Evolutionary conservation across 73 alveolate species (phyloP), one percentile per base, ranked within the genome.

Genomic region (Durusdinium trenchii): DNA sequence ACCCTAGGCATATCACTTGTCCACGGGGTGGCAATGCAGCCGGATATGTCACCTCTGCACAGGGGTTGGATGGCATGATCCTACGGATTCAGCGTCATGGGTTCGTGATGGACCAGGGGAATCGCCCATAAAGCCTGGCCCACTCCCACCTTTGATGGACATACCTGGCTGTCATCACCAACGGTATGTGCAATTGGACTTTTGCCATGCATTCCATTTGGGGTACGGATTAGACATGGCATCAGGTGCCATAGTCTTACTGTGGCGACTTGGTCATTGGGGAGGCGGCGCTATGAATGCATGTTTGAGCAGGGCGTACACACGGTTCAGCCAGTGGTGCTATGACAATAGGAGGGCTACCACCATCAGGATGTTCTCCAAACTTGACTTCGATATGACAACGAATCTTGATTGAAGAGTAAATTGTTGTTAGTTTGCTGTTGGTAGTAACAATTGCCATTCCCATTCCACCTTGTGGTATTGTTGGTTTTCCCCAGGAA

Each of bases 221-320:
- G 84, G 84, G 30, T 73, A 73, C 40, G 84, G 84, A 3, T 38
- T 73, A 38, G 84, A 73, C 84, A 73, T 73, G 84, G 84, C 84
- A 3, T 4, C 84, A 9, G 9, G 45, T 40, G 40, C 84, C 1
- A 30, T 73, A 12, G 84, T 73, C 48, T n/a, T 73, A 6, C 84
- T 73, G 14, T 23, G 45, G 18, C 26, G 14, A 51, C 32, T 73
- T 48, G 14, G 51, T 3, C 32, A 12, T 9, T 73, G n/a, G n/a
- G 50, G 51, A 18, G 51, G 40, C 6, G 84, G 52, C 40, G 50
- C 52, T 32, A 20, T 73, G 26, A 36, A 73, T 73, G 84, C 48
- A 48, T 6, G 28, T 6, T 40, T 73, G 51, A 3, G 18, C 14
- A 0, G 1, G 20, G 84, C 84, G 0, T 73, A 20, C 28, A 10